phyloP scores from a whole-genome alignment of 179 eudicot species.

The Silene coronaria region DNA sequence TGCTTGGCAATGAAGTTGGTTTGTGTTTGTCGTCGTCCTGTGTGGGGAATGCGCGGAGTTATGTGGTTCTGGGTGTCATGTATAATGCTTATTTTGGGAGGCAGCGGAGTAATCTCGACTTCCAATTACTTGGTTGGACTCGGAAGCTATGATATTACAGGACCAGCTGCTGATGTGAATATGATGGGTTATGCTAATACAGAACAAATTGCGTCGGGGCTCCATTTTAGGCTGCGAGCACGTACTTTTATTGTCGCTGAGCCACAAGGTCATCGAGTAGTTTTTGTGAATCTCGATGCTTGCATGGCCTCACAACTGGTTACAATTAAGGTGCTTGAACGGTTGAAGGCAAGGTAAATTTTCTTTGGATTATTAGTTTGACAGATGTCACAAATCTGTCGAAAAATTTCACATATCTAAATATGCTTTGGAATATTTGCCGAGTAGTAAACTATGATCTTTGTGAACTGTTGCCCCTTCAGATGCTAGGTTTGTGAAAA shows the following conservation, averaged over 20 bases:
- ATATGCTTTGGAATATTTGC: background rate
- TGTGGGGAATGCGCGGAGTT: constrained; percentile 17
- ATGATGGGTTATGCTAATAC: constrained; percentile 97
- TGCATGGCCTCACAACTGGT: constrained; percentile 97
- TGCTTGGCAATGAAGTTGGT: constrained; percentile 24
- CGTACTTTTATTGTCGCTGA: constrained; percentile 90
- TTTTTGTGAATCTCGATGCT: constrained; percentile 94
- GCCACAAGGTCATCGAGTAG: constrained; percentile 59
- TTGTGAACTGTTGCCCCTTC: background rate
- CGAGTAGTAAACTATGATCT: background rate
- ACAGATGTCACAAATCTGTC: background rate
- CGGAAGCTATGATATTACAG: constrained; percentile 97
- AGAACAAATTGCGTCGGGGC: constrained; percentile 76
- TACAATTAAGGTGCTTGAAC: constrained; percentile 83
- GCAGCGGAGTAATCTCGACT: constrained; percentile 33
- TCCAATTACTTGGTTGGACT: constrained; percentile 79
- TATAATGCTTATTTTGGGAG: constrained; percentile 30
- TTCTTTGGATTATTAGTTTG: background rate
- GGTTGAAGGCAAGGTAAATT: constrained; percentile 80
- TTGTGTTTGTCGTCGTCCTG: background rate
- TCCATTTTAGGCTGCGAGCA: constrained; percentile 89
- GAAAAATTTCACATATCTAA: background rate
- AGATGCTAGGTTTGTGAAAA: background rate
- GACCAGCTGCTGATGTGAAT: constrained; percentile 97
- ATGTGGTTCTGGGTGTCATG: constrained; percentile 18